Percentiles rank a stretch among this genome's conserved stretches.
Evolutionary conservation across 768 basidiomycete species (phyloP).

Genomic region (Termitomyces sp.): DNA sequence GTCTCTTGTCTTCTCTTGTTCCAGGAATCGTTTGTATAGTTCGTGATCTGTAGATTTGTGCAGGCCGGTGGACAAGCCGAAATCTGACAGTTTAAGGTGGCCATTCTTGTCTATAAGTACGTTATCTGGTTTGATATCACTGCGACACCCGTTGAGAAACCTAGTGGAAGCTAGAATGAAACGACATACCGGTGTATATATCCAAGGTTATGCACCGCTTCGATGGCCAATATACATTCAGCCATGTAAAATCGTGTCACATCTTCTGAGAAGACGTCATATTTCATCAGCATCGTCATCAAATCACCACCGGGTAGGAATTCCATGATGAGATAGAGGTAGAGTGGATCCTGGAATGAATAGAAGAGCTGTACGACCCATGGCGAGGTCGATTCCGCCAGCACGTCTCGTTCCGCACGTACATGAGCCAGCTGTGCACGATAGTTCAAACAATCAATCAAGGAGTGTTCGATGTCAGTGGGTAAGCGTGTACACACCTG

Average conservation of each 20-base stretch:
- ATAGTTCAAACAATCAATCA: background rate
- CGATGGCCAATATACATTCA: slow-evolving; percentile 95
- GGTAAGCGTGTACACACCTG: slow-evolving; percentile 54
- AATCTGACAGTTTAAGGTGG: slow-evolving; percentile 97
- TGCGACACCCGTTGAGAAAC: slow-evolving; percentile 25
- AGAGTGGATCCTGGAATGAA: slow-evolving; percentile 95
- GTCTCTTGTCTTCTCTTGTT: slow-evolving; percentile 63
- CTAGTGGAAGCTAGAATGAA: background rate
- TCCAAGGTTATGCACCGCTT: slow-evolving; percentile 97
- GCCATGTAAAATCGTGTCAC: slow-evolving; percentile 99
- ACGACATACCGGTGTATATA: slow-evolving; percentile 90
- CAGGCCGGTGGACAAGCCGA: slow-evolving; percentile 95
- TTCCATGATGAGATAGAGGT: slow-evolving; percentile 96
- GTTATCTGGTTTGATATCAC: slow-evolving; percentile 99
- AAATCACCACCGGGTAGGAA: slow-evolving; percentile 89
- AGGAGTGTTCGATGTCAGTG: background rate
- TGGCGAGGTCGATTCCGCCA: slow-evolving; percentile 93
- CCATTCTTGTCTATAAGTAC: slow-evolving; percentile 97
- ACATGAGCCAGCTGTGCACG: slow-evolving; percentile 84
- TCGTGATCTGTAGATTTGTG: slow-evolving; percentile 95
- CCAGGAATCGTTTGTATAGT: slow-evolving; percentile 89
- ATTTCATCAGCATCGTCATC: slow-evolving; percentile 99
- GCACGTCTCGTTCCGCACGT: slow-evolving; percentile 92
- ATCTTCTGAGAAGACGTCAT: slow-evolving; percentile 98
- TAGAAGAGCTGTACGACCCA: slow-evolving; percentile 99